phyloP scores from a whole-genome alignment of 495 filamentous ascomycete genomes.

The Lasiosphaeria miniovina region DNA sequence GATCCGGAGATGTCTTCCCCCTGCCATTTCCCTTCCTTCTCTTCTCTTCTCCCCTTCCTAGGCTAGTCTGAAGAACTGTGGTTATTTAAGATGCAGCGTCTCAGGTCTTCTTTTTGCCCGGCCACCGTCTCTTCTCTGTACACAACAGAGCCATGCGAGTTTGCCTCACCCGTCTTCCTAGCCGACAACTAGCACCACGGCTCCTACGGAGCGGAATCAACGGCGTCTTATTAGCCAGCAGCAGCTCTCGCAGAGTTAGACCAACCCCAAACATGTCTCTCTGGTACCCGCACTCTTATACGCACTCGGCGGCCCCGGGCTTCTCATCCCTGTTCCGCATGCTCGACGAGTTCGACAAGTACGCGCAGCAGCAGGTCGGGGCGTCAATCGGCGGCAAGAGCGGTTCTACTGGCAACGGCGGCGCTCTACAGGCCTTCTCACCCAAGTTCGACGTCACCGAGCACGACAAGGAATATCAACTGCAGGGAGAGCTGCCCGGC shows the following conservation, averaged over 20 bases:
- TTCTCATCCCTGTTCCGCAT: constrained; percentile 72
- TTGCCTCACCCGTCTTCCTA: not conserved
- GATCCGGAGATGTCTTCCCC: no score
- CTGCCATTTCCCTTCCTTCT: no score
- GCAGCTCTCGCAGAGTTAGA: not conserved
- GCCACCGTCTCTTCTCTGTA: not conserved
- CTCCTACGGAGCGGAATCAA: not conserved
- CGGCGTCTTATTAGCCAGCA: not conserved
- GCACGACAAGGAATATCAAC: constrained; percentile 61
- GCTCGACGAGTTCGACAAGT: constrained; percentile 71
- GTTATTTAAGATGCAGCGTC: no score
- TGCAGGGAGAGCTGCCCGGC: constrained; percentile 88
- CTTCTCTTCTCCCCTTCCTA: no score
- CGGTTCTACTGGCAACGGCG: not conserved
- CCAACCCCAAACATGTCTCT: constrained; percentile 24
- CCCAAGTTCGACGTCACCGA: constrained; percentile 77
- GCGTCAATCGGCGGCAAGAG: constrained; percentile 23
- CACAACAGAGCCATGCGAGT: constrained; percentile 1
- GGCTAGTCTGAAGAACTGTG: no score
- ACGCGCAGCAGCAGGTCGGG: constrained; percentile 34
- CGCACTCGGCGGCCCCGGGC: constrained; percentile 43
- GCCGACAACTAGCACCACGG: not conserved
- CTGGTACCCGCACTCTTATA: constrained; percentile 27
- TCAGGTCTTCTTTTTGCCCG: not conserved
- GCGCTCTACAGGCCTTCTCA: constrained; percentile 12